phyloP scores from a whole-genome alignment of 345 rosid species.

The Citrus sp. region DNA sequence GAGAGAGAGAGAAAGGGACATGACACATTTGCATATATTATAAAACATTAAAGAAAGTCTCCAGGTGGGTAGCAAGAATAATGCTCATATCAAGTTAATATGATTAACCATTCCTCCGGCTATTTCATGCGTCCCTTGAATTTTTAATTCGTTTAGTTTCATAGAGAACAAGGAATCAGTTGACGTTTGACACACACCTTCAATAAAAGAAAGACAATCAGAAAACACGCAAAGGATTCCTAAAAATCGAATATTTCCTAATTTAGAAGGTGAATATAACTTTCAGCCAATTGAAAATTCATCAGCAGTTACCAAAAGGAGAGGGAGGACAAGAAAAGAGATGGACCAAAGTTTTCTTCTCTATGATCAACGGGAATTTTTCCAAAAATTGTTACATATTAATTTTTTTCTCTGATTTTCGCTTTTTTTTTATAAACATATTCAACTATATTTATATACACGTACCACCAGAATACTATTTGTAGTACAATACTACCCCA shows the following conservation, averaged over 20 bases:
- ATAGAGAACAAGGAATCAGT: not conserved
- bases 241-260: not conserved
- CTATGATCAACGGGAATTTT: not conserved
- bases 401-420: too few relatives aligned
- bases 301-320: not conserved
- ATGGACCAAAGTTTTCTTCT: not conserved
- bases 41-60: too few relatives aligned
- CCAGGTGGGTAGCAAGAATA: too few relatives aligned
- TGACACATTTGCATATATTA: not conserved
- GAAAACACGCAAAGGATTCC: not conserved
- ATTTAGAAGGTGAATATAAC: not conserved
- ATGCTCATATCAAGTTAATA: too few relatives aligned
- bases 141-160: not conserved
- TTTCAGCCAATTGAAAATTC: not conserved
- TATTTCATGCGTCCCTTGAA: not conserved
- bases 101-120: too few relatives aligned
- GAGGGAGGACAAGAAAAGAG: not conserved
- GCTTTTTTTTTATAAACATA: not conserved
- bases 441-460: too few relatives aligned
- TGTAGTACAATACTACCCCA: too few relatives aligned
- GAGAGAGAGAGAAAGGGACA: too few relatives aligned
- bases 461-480: too few relatives aligned
- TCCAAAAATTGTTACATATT: not conserved
- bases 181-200: not conserved
- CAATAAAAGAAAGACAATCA: not conserved